Evolutionary conservation across 1,284 basidiomycete species (phyloP), one percentile per base, ranked within the genome.

Genomic region (Erythrobasidium hasegawianum): DNA sequence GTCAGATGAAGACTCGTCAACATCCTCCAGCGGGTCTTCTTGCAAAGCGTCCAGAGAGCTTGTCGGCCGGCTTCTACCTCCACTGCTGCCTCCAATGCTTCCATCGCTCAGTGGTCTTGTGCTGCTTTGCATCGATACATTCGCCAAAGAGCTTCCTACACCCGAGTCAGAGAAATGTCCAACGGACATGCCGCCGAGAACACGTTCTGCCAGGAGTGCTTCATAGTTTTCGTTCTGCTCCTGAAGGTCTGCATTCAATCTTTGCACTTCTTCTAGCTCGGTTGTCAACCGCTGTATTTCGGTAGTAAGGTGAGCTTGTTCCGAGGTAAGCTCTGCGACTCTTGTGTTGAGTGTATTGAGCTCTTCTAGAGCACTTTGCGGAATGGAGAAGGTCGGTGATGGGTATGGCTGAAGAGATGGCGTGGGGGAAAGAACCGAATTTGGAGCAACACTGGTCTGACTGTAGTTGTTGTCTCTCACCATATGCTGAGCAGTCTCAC

Each of bases 221-320:
- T 94, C 91, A 80, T 91, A 97, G 55, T 89, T 88, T 78, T 95
- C 91, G 77, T 95, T 96, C 74, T 96, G 92, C 76, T 96, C 92
- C 76, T 76, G 72, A 11, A 81, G 69, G 45, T 71, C 68, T 33
- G 68, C 64, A 59, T 73, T 74, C 10, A 74, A 66, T 22, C 73
- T 58, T 50, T 73, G 71, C 26, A 75, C 49, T 56, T 75, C 73
- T 22, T 56, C 61, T 61, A 74, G 55, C 43, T 75, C 72, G 29
- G 49, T 54, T 24, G 56, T 49, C 5, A 73, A 68, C 1, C 54
- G 38, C 47, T 67, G 27, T 22, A 68, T 26, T 26, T 72, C 72
- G 39, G 40, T 16, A 2, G 56, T 27, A 2, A 47, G 24, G 13
- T 22, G 14, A 2, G 38, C 18, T 26, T 64, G 58, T n/a, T 60